These are phyloP conservation scores for Arabidopsis arenosa DNA, from an alignment of 345 rosid species.

Conservation along the genomic window DNA sequence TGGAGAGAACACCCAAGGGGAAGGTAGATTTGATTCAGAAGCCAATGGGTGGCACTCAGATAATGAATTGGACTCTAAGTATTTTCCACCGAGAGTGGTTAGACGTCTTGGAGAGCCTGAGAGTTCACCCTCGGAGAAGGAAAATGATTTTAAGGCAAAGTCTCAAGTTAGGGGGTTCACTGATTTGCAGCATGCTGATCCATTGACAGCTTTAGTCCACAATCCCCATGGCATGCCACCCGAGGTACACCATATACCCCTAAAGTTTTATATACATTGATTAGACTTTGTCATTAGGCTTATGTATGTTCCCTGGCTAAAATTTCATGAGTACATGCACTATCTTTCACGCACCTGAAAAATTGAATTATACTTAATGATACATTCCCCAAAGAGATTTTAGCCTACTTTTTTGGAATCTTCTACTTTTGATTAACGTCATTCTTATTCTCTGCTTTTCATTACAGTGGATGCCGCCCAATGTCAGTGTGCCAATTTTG, in stretches of 20 bases:
- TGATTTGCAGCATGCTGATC: constrained; percentile 45
- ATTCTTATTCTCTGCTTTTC: constrained; percentile 22
- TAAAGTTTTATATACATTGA: background rate
- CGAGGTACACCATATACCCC: constrained; percentile 61
- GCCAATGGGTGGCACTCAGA: constrained; percentile 82
- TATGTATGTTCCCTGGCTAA: constrained; percentile 27
- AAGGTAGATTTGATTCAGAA: constrained; percentile 50
- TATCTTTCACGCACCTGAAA: constrained; percentile 8
- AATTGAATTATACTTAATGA: constrained; percentile 14
- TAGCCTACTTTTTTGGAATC: constrained; percentile 6
- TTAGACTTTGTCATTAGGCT: constrained; percentile 10
- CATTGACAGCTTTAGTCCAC: constrained; percentile 47
- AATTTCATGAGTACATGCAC: background rate
- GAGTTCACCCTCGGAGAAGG: constrained; percentile 43
- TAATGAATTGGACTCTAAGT: constrained; percentile 68
- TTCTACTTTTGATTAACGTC: constrained; percentile 11
- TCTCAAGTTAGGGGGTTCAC: constrained; percentile 47
- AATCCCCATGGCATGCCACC: constrained; percentile 91
- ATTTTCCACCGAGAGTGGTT: constrained; percentile 55
- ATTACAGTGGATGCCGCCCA: constrained; percentile 96
- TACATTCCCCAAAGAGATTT: constrained; percentile 3
- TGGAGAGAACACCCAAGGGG: constrained; percentile 56
- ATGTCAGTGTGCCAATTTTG: constrained; percentile 89
- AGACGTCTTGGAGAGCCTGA: constrained; percentile 55
- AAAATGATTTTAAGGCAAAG: constrained; percentile 48